Conservation (phyloP, 345 rosid genomes). For the Eucalyptus microcorys region DNA sequence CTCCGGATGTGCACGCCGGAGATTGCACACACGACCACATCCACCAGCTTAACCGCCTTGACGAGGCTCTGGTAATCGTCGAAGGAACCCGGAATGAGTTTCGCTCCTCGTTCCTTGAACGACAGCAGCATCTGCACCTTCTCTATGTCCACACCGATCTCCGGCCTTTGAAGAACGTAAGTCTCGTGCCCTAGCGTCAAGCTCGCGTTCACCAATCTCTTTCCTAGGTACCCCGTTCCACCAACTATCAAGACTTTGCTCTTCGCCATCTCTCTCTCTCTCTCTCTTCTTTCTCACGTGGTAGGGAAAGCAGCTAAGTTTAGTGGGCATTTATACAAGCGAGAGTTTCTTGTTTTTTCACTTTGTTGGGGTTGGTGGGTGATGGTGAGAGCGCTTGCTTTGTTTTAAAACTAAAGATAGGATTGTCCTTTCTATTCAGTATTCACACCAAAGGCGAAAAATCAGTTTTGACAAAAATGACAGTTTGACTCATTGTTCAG, state of each 20-base stretch:
- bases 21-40: slow-evolving; percentile 65
- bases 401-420: background rate
- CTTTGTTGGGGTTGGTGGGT: background rate
- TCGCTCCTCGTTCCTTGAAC: slow-evolving; percentile 53
- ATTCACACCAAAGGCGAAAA: background rate
- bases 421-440: background rate
- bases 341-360: background rate
- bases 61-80: slow-evolving; percentile 38
- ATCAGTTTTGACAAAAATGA: background rate
- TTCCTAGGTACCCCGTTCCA: slow-evolving; percentile 77
- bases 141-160: slow-evolving; percentile 64
- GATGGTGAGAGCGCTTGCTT: background rate
- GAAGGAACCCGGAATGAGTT: slow-evolving; percentile 45
- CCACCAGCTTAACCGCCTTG: slow-evolving; percentile 50
- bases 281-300: background rate
- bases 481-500: background rate
- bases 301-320: background rate
- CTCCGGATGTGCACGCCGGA: slow-evolving; percentile 79
- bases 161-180: slow-evolving; percentile 41
- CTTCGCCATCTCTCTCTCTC: slow-evolving; percentile 5
- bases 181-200: slow-evolving; percentile 56
- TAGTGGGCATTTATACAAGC: background rate
- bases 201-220: slow-evolving; percentile 68
- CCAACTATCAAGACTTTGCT: slow-evolving; percentile 59
- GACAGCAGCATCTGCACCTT: slow-evolving; percentile 52